phyloP scores from a whole-genome alignment of 768 basidiomycete genomes.

The Auricularia cornea region DNA sequence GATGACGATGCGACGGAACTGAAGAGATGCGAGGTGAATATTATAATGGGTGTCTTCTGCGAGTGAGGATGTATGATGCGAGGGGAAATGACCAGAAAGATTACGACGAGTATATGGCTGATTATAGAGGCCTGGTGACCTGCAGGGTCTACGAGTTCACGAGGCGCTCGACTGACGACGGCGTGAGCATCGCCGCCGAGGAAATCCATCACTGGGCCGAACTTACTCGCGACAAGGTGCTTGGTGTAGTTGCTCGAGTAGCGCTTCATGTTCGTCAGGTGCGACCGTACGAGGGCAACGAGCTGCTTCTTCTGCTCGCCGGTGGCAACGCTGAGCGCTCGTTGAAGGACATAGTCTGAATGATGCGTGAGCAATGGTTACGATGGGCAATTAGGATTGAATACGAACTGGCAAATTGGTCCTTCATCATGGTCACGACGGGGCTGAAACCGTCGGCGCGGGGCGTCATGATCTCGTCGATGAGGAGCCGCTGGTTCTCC shows the following conservation, averaged over 20 bases:
- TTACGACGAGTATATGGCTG: not conserved
- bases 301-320: slow-evolving; percentile 64
- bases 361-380: slow-evolving; percentile 4
- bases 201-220: not conserved
- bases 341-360: slow-evolving; percentile 79
- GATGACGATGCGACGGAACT: not conserved
- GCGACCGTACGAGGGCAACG: slow-evolving; percentile 52
- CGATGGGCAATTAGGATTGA: slow-evolving; percentile 8
- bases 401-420: slow-evolving; percentile 78
- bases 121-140: too few relatives aligned
- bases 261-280: slow-evolving; percentile 61
- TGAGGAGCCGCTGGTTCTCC: slow-evolving; percentile 57
- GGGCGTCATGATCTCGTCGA: slow-evolving; percentile 72
- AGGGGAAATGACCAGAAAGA: not conserved
- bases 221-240: slow-evolving; percentile 72
- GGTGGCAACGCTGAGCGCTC: slow-evolving; percentile 60
- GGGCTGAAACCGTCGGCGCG: slow-evolving; percentile 58
- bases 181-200: not conserved
- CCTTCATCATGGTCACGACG: slow-evolving; percentile 70
- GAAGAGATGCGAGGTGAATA: not conserved
- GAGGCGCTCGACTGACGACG: not conserved
- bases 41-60: not conserved
- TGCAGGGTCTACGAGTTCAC: not conserved
- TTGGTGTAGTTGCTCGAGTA: slow-evolving; percentile 69
- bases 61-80: not conserved